Conservation (phyloP, 2,329 filamentous ascomycete genomes). For the Fusarium lyarnte region DNA sequence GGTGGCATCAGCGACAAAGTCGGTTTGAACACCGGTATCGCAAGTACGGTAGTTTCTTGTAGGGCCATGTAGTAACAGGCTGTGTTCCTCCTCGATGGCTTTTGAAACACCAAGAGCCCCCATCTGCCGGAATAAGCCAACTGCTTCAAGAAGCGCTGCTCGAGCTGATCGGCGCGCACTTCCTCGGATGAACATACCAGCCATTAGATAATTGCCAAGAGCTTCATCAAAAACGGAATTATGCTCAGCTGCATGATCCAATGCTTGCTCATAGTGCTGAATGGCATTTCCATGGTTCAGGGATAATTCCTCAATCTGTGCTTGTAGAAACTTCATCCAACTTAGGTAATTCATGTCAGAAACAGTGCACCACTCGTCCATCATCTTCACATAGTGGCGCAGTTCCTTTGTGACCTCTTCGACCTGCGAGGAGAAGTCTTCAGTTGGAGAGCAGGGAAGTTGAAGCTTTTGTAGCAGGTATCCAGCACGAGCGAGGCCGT, state of each 20-base stretch:
- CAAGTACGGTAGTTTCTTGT: slow-evolving; percentile 65
- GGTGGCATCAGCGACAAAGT: slow-evolving; percentile 68
- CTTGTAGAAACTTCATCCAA: slow-evolving; percentile 75
- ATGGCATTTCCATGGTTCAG: slow-evolving; percentile 67
- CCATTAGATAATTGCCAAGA: slow-evolving; percentile 77
- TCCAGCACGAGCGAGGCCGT: slow-evolving; percentile 66
- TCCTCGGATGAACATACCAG: slow-evolving; percentile 73
- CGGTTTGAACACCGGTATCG: slow-evolving; percentile 76
- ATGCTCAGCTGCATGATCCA: slow-evolving; percentile 77
- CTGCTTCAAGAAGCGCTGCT: slow-evolving; percentile 73
- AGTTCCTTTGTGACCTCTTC: slow-evolving; percentile 63
- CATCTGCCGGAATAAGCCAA: slow-evolving; percentile 74
- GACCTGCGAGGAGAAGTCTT: slow-evolving; percentile 55
- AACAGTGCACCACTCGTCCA: slow-evolving; percentile 70
- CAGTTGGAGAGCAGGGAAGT: slow-evolving; percentile 56
- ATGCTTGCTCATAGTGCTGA: slow-evolving; percentile 72
- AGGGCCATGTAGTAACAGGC: slow-evolving; percentile 71
- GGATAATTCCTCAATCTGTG: slow-evolving; percentile 72
- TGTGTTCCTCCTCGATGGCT: slow-evolving; percentile 74
- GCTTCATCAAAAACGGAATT: slow-evolving; percentile 77
- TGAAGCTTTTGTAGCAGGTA: slow-evolving; percentile 60
- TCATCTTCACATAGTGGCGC: slow-evolving; percentile 64
- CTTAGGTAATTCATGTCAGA: slow-evolving; percentile 76
- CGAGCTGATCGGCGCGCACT: slow-evolving; percentile 74
- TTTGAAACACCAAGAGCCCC: slow-evolving; percentile 76